Evolutionary conservation across 169 alveolate genomes (phyloP).

Genomic region (Plasmodium relictum): DNA sequence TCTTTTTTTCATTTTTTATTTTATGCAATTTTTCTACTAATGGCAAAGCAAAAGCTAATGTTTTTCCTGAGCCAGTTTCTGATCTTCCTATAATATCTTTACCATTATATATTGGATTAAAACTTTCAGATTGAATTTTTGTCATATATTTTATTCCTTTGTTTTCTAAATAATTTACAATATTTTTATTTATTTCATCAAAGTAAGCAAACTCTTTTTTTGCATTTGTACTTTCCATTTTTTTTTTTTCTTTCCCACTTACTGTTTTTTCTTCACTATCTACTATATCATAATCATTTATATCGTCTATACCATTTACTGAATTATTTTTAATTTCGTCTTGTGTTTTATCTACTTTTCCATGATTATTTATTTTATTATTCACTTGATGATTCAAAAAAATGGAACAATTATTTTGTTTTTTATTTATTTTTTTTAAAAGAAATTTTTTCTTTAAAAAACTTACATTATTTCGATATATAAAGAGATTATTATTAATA

Average conservation of each 20-base stretch:
- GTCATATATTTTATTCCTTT: constrained; percentile 71
- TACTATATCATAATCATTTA: background rate
- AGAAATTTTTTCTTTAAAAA: constrained; percentile 22
- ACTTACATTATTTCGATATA: constrained; percentile 2
- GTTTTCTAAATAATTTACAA: constrained; percentile 32
- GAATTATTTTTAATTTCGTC: background rate
- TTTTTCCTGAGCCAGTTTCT: constrained; percentile 94
- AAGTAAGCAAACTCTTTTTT: constrained; percentile 11
- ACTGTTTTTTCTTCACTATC: background rate
- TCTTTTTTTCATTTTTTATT: background rate
- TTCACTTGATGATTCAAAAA: constrained; percentile 2
- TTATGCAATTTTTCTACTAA: constrained; percentile 79
- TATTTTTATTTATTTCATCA: constrained; percentile 32
- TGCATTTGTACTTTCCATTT: background rate
- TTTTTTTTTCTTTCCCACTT: background rate
- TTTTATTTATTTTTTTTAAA: constrained; percentile 14
- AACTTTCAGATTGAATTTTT: constrained; percentile 57
- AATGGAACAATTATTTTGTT: constrained; percentile 1
- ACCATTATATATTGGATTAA: constrained; percentile 87
- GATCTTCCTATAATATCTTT: constrained; percentile 95
- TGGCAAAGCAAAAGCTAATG: constrained; percentile 93
- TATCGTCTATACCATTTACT: background rate
- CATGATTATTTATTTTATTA: background rate
- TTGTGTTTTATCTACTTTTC: background rate
- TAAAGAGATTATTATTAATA: constrained; percentile 17